Evolutionary conservation across 129 eudicot species (phyloP), one percentile per base, ranked within the genome.

Genomic region (Flaveria ramosissima): DNA sequence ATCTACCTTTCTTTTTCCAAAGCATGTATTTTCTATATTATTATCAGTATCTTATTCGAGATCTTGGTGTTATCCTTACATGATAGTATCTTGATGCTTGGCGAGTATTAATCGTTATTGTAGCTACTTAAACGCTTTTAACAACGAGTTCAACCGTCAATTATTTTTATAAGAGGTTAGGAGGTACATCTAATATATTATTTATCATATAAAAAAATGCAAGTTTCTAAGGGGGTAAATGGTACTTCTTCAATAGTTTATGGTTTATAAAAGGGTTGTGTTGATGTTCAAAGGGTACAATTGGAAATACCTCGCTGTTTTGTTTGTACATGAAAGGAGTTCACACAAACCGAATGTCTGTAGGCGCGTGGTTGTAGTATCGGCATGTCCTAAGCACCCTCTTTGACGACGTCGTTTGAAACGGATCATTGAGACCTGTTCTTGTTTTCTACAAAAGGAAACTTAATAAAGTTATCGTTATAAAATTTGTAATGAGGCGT

Each of bases 391-490:
- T 9, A 60, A 24, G 64, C 26, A 61, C 17, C 39, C 42, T 5
- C 12, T 30, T 63, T 30, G 45, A 63, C 68, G 68, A 63, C 68
- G 68, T 63, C 68, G 68, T 63, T 63, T 63, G 68, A 20, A 14
- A 30, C 45, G 14, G 20, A 63, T 63, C 21, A 14, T 30, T 63
- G 0, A 14, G 68, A 63, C 20, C 2, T 63, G 46, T 63, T 61
- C 42, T 59, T 63, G 68, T 27, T 63, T 62, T 30, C 45, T 30
- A 63, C 45, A 61, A 21, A 61, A 61, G 67, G n/a, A 61, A 24
- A 61, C 42, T 57, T 57, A 57, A 7, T 55, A 57, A 21, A 21
- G 27, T 0, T 57, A n/a, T n/a, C n/a, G 19, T 20, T 23, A 23
- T 23, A 1, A 23, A n/a, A n/a, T n/a, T n/a, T n/a, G n/a, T n/a